Conservation (phyloP, 1,284 basidiomycete species). For the Ceratorhiza oryzae-sativae region DNA sequence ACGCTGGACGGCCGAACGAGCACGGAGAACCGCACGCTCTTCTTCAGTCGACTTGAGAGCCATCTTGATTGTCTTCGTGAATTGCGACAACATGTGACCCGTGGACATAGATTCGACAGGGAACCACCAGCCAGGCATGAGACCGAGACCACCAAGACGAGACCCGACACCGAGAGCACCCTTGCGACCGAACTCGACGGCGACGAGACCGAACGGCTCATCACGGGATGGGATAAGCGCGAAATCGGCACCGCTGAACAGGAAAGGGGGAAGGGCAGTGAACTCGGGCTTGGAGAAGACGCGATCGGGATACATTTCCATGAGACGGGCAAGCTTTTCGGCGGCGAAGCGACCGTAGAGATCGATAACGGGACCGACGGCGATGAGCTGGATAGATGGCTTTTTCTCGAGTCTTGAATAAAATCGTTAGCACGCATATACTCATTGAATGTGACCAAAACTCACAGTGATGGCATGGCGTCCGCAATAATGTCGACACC, state of each 20-base stretch:
- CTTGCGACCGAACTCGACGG: constrained; percentile 93
- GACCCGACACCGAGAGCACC: constrained; percentile 93
- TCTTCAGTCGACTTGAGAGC: constrained; percentile 89
- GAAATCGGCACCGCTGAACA: constrained; percentile 93
- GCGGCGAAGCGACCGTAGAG: constrained; percentile 92
- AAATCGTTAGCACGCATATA: constrained; percentile 40
- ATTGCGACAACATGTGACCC: constrained; percentile 91
- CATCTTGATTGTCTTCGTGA: constrained; percentile 92
- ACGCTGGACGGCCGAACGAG: constrained; percentile 89
- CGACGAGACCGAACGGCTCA: constrained; percentile 92
- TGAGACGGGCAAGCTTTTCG: constrained; percentile 87
- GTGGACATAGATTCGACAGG: constrained; percentile 91
- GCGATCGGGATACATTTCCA: constrained; percentile 93
- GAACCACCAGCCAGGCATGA: constrained; percentile 99
- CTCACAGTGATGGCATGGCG: constrained; percentile 85
- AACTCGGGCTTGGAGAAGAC: constrained; percentile 94
- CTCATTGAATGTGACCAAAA: constrained; percentile 44
- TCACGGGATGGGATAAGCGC: constrained; percentile 93
- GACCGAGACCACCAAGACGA: constrained; percentile 89
- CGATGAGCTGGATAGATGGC: constrained; percentile 83
- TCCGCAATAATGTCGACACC: constrained; percentile 94
- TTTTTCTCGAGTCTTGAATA: constrained; percentile 76
- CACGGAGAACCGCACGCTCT: constrained; percentile 88
- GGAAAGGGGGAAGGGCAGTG: constrained; percentile 88
- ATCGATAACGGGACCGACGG: constrained; percentile 92